phyloP scores from a whole-genome alignment of 129 eudicot species.

The Chrysanthemum seticuspe region DNA sequence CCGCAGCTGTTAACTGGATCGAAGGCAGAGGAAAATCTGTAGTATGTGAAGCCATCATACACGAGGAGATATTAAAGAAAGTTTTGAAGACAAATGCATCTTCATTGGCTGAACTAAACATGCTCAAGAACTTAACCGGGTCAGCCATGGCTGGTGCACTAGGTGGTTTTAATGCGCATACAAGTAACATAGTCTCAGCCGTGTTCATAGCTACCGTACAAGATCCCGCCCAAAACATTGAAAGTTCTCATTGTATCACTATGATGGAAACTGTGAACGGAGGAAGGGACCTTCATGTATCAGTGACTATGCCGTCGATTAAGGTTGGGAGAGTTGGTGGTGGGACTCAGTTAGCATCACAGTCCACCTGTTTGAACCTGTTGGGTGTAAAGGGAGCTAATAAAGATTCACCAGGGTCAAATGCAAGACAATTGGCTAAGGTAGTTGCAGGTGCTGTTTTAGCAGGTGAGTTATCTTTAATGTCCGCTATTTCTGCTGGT shows the following conservation, averaged over 20 bases:
- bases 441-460: conserved; percentile 52
- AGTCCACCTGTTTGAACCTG: conserved; percentile 50
- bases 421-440: conserved; percentile 45
- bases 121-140: conserved; percentile 59
- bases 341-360: conserved; percentile 59
- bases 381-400: conserved; percentile 57
- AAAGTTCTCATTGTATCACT: conserved; percentile 64
- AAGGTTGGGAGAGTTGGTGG: conserved; percentile 58
- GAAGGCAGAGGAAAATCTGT: conserved; percentile 56
- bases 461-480: conserved; percentile 52
- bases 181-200: conserved; percentile 60
- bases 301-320: conserved; percentile 55
- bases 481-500: conserved; percentile 53
- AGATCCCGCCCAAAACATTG: conserved; percentile 60
- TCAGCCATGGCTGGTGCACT: conserved; percentile 69
- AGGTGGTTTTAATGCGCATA: conserved; percentile 65
- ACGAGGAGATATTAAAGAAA: conserved; percentile 48
- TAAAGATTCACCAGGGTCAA: conserved; percentile 42
- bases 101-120: conserved; percentile 58
- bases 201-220: conserved; percentile 56
- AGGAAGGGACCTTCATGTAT: conserved; percentile 57
- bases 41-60: conserved; percentile 50
- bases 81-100: conserved; percentile 51
- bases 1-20: conserved; percentile 54
- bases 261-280: conserved; percentile 60